phyloP scores from a whole-genome alignment of 345 rosid genomes.

The Draba incana region DNA sequence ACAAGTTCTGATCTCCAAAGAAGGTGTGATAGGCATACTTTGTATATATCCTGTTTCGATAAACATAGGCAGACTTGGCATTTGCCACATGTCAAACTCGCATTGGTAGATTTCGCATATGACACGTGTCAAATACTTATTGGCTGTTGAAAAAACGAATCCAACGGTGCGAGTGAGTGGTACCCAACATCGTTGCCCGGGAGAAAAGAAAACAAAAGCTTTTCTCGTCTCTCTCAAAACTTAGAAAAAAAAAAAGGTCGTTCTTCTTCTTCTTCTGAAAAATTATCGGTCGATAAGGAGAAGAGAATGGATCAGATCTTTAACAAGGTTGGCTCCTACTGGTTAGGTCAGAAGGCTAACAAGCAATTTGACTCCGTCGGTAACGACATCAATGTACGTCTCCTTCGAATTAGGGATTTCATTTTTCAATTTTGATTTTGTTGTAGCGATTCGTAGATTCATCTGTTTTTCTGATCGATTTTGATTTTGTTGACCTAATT shows the following conservation, averaged over 20 bases:
- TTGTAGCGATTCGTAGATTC: not conserved
- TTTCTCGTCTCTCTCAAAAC: not conserved
- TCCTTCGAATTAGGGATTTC: not conserved
- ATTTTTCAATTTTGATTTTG: not conserved
- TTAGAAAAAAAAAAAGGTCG: not conserved
- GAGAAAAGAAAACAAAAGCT: no score
- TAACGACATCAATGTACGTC: constrained; percentile 69
- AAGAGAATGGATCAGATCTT: constrained; percentile 77
- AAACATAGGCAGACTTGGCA: no score
- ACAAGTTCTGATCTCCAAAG: no score
- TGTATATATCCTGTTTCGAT: no score
- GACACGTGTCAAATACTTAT: not conserved
- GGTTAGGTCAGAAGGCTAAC: constrained; percentile 75
- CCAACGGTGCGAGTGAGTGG: constrained; percentile 15
- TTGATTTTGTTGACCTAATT: no score
- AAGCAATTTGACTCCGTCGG: constrained; percentile 90
- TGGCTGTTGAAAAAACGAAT: not conserved
- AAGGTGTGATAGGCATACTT: not conserved
- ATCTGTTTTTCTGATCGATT: not conserved
- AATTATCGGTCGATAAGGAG: not conserved
- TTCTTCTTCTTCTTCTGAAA: not conserved
- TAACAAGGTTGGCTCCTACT: constrained; percentile 87
- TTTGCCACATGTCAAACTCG: not conserved
- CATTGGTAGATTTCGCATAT: not conserved
- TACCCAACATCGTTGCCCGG: not conserved